Percentiles rank a stretch among this genome's conserved stretches.
These are phyloP conservation scores for Pythium sp. DNA, from an alignment of 352 stramenopile species.

Conservation along the genomic window DNA sequence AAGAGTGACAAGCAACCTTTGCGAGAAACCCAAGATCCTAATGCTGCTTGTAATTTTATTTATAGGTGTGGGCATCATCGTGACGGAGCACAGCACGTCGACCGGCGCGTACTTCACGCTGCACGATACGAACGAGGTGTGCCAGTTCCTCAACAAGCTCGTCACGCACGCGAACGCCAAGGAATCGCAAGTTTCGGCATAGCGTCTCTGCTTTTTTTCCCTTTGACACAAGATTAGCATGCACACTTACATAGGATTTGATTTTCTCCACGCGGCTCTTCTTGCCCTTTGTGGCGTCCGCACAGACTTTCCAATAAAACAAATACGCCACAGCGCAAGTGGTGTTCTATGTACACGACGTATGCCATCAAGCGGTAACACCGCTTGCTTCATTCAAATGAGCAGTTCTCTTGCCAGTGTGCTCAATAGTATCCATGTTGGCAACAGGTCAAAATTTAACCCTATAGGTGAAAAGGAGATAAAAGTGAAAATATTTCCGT, in stretches of 20 bases:
- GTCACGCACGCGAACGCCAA: constrained; percentile 29
- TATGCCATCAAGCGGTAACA: no score
- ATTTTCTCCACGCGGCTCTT: background rate
- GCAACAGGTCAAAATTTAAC: no score
- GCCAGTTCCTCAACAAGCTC: constrained; percentile 71
- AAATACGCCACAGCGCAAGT: background rate
- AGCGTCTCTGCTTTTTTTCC: constrained; percentile 3
- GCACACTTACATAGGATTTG: background rate
- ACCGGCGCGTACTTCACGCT: constrained; percentile 77
- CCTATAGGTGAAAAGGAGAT: no score
- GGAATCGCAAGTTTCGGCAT: constrained; percentile 9
- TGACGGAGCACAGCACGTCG: constrained; percentile 68
- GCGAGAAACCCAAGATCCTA: background rate
- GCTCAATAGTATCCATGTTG: no score
- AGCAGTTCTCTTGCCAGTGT: no score
- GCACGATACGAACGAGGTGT: constrained; percentile 71
- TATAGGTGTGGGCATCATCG: constrained; percentile 74
- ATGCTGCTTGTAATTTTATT: background rate
- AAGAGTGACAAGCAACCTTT: background rate
- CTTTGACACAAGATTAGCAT: background rate
- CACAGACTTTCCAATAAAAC: background rate
- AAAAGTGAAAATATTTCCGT: no score
- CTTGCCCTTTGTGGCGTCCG: background rate
- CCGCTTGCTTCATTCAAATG: no score
- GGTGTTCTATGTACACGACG: background rate